Evolutionary conservation across 352 stramenopile genomes (phyloP).

Genomic region (Phytopythium mirpurense): DNA sequence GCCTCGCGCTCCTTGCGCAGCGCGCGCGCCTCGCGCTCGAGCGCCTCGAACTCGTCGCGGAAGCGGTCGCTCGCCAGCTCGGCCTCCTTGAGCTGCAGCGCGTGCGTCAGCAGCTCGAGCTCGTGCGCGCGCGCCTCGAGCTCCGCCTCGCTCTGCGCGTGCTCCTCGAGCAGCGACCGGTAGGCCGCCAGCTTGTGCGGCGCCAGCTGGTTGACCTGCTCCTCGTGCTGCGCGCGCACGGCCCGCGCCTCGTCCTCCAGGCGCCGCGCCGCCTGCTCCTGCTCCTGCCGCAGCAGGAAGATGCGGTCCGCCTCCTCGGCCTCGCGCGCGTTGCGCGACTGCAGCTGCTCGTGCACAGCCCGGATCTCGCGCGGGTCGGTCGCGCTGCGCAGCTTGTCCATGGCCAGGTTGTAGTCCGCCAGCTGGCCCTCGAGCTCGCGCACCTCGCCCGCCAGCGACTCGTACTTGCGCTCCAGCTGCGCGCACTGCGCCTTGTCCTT

Average conservation of each 20-base stretch:
- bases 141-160: conserved; percentile 67
- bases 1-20: conserved; percentile 76
- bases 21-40: conserved; percentile 58
- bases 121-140: conserved; percentile 66
- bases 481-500: conserved; percentile 90
- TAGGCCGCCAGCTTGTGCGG: conserved; percentile 83
- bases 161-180: conserved; percentile 65
- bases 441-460: conserved; percentile 60
- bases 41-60: conserved; percentile 69
- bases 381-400: conserved; percentile 85
- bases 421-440: conserved; percentile 88
- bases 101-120: conserved; percentile 66
- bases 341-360: conserved; percentile 64
- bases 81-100: conserved; percentile 70
- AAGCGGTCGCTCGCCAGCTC: conserved; percentile 65
- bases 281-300: conserved; percentile 87
- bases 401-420: conserved; percentile 92
- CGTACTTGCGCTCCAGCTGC: conserved; percentile 74
- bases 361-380: conserved; percentile 65
- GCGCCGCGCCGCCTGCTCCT: conserved; percentile 51
- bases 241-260: conserved; percentile 79
- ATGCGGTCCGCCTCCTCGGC: conserved; percentile 86
- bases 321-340: conserved; percentile 73
- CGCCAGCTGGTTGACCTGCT: conserved; percentile 87
- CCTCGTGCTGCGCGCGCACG: conserved; percentile 74